Conservation (phyloP, 2,329 filamentous ascomycete genomes). For the Sodiomyces alkalinus region DNA sequence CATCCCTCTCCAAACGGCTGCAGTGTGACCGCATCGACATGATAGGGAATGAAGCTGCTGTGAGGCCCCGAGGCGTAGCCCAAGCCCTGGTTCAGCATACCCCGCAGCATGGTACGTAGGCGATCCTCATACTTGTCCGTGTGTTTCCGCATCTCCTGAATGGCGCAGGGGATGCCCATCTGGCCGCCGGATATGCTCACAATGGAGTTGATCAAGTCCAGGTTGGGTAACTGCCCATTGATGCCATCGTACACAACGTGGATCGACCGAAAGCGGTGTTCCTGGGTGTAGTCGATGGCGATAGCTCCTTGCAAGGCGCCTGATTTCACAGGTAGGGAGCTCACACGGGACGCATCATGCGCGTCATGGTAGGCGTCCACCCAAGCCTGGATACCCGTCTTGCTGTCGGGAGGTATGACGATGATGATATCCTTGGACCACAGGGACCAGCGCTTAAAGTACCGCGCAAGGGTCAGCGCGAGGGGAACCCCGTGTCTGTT, state of each 20-base stretch:
- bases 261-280: constrained; percentile 70
- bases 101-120: constrained; percentile 74
- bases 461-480: constrained; percentile 73
- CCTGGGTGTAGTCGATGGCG: constrained; percentile 83
- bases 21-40: constrained; percentile 88
- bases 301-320: constrained; percentile 85
- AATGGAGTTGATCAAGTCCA: constrained; percentile 91
- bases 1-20: constrained; percentile 82
- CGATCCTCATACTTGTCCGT: constrained; percentile 66
- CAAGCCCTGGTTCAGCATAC: constrained; percentile 83
- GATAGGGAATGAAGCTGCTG: constrained; percentile 93
- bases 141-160: constrained; percentile 75
- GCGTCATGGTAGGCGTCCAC: constrained; percentile 94
- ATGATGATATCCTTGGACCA: constrained; percentile 99
- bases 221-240: constrained; percentile 88
- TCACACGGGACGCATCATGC: constrained; percentile 55
- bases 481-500: constrained; percentile 83
- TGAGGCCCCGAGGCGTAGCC: constrained; percentile 84
- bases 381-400: constrained; percentile 87
- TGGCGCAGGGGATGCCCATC: constrained; percentile 71
- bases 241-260: constrained; percentile 91
- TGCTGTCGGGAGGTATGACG: constrained; percentile 75
- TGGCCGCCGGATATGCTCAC: constrained; percentile 77
- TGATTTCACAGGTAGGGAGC: constrained; percentile 73
- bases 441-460: constrained; percentile 94